Conservation (phyloP, 805 yeast species). For the Yamadazyma laniorum region DNA sequence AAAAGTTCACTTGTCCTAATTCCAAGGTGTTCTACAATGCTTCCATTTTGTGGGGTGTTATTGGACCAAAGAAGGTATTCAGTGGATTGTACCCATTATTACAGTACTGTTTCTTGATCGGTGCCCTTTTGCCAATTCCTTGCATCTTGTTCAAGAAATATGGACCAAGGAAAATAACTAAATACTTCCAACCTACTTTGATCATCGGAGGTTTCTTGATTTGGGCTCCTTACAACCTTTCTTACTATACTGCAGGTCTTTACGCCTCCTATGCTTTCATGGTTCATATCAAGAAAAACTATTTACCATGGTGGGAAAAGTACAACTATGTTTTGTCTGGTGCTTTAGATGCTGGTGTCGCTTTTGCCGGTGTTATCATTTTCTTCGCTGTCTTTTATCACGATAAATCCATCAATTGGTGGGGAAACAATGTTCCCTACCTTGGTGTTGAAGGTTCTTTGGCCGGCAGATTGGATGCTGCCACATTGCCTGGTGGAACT, state of each 20-base stretch:
- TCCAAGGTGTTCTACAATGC: conserved; percentile 46
- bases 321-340: conserved; percentile 33
- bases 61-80: conserved; percentile 47
- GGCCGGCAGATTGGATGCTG: conserved; percentile 17
- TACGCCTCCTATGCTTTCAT: conserved; percentile 26
- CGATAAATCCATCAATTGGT: conserved; percentile 27
- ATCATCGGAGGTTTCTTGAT: conserved; percentile 31
- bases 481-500: conserved; percentile 31
- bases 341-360: conserved; percentile 33
- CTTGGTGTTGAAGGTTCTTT: conserved; percentile 37
- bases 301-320: conserved; percentile 34
- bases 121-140: conserved; percentile 25
- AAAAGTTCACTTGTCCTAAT: conserved; percentile 41
- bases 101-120: conserved; percentile 35
- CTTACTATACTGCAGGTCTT: conserved; percentile 29
- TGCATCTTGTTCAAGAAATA: conserved; percentile 21
- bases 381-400: conserved; percentile 39
- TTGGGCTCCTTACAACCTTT: conserved; percentile 33
- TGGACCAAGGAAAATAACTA: conserved; percentile 20
- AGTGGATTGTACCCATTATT: conserved; percentile 32
- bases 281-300: conserved; percentile 27
- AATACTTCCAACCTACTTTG: conserved; percentile 33
- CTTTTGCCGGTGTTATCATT: conserved; percentile 32
- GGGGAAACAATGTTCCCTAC: conserved; percentile 27
- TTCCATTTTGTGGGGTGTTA: conserved; percentile 62